Percentiles rank a stretch among this genome's conserved stretches.
Evolutionary conservation across 331 rosid genomes (phyloP).

Genomic region (Acacia concinna): DNA sequence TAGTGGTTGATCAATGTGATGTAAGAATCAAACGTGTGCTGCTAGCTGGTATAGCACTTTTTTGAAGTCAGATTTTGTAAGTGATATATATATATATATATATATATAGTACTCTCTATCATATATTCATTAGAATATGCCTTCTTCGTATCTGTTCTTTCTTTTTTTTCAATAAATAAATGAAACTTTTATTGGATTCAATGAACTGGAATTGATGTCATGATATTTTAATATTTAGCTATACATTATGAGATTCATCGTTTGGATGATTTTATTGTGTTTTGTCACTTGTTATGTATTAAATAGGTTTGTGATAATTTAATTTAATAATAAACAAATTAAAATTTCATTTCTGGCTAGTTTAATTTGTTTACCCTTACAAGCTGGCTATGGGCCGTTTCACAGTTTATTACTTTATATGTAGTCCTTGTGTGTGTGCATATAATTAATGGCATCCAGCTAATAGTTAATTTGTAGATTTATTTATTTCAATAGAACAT

Average conservation of each 20-base stretch:
- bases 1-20: constrained; percentile 22
- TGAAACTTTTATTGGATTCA: not conserved
- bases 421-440: not conserved
- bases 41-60: constrained; percentile 21
- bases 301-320: not conserved
- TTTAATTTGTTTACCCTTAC: not conserved
- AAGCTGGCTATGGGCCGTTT: not conserved
- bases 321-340: not conserved
- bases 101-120: too few relatives aligned
- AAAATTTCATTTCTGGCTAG: not conserved
- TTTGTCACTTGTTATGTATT: not conserved
- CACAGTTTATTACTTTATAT: not conserved
- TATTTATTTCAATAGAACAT: not conserved
- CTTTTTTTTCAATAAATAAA: not conserved
- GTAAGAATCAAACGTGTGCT: constrained; percentile 22
- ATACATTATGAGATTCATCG: not conserved
- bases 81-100: not conserved
- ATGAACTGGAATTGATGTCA: not conserved
- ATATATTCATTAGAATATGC: constrained; percentile 16
- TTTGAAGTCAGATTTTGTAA: constrained; percentile 28
- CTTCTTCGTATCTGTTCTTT: not conserved
- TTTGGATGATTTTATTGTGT: not conserved
- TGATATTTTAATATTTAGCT: not conserved
- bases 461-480: not conserved
- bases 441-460: not conserved